Evolutionary conservation across 805 yeast genomes (phyloP), one percentile per base, ranked within the genome.

Genomic region (Candida ficus): DNA sequence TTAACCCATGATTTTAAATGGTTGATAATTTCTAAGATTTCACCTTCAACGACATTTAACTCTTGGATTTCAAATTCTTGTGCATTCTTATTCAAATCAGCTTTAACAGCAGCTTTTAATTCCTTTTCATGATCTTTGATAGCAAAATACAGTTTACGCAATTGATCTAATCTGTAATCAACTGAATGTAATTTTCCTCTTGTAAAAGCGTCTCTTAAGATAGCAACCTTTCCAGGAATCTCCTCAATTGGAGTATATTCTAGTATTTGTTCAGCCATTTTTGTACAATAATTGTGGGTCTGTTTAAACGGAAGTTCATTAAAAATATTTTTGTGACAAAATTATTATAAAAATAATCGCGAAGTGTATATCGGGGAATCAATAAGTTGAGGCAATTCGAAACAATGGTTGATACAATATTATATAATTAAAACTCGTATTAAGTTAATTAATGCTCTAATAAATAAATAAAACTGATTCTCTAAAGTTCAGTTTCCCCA

Each of bases 41-140:
- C 95, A 42, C 64, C 65, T 39, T 76, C 57, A 1, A 70, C 53
- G 2, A 71, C 70, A 7, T 63, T 61, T 18, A 78, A 48, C 58
- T 91, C 98, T 35, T 75, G 58, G 26, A 75, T 53, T 36, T 66
- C 63, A 1, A 91, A 73, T 57, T 91, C 97, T 27, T 67, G 62
- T 3, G 65, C 62, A 1, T 84, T 59, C 43, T 91, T 74, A 59
- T 80, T 71, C 60, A 89, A 78, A 55, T 91, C 98, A 46, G 67
- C 56, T 18, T 62, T 47, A 46, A 89, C 61, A 0, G 95, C 89
- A 3, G 65, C 73, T 29, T 70, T 60, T 28, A 91, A 52, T 11
- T 56, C 63, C 4, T 75, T 78, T 38, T 64, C 69, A 53, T 80
- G 70, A 56, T 83, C 89, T 44, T 67, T 62, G 14, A 89, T 41